These are phyloP conservation scores for Stachybotrys elegans DNA, from an alignment of 2,329 filamentous ascomycete genomes.

Conservation along the genomic window DNA sequence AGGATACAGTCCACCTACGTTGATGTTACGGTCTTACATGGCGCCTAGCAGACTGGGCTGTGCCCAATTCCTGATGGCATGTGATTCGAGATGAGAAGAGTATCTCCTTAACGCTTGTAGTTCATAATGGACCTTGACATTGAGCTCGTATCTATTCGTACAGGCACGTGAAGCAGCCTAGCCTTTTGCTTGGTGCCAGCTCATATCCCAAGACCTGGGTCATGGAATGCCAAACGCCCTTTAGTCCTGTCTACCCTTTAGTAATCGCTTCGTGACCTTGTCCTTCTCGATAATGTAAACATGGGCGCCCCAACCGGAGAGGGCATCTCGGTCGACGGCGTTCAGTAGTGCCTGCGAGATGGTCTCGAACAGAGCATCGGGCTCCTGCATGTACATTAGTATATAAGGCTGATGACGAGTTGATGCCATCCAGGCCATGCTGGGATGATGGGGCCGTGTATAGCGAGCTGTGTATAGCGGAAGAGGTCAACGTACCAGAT, in stretches of 20 bases:
- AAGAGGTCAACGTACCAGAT: slow-evolving; percentile 63
- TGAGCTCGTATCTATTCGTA: slow-evolving; percentile 32
- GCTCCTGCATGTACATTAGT: no score
- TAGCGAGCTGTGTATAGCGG: slow-evolving; percentile 6
- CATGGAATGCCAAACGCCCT: slow-evolving; percentile 9
- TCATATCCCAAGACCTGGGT: slow-evolving; percentile 10
- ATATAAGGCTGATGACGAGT: no score
- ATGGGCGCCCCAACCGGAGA: slow-evolving; percentile 97
- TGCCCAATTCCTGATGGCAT: no score
- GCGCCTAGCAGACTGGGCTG: no score
- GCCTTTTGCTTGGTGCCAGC: slow-evolving; percentile 9
- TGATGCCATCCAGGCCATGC: no score
- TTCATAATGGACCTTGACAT: no score
- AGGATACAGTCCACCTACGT: no score
- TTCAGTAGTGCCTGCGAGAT: slow-evolving; percentile 94
- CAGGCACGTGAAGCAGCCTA: slow-evolving; percentile 17
- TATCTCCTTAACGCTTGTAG: no score
- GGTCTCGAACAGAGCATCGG: slow-evolving; percentile 96
- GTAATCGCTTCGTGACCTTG: slow-evolving; percentile 97
- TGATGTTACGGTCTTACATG: no score
- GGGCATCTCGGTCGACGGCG: slow-evolving; percentile 91
- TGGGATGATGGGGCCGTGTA: no score
- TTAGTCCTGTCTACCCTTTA: slow-evolving; percentile 96
- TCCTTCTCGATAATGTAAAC: slow-evolving; percentile 99
- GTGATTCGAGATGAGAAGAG: no score